A percentile compares a stretch with the other conserved stretches of the same genome.
These are phyloP conservation scores for Septoria petroselini DNA, from an alignment of 2,329 filamentous ascomycete genomes.

Conservation along the genomic window DNA sequence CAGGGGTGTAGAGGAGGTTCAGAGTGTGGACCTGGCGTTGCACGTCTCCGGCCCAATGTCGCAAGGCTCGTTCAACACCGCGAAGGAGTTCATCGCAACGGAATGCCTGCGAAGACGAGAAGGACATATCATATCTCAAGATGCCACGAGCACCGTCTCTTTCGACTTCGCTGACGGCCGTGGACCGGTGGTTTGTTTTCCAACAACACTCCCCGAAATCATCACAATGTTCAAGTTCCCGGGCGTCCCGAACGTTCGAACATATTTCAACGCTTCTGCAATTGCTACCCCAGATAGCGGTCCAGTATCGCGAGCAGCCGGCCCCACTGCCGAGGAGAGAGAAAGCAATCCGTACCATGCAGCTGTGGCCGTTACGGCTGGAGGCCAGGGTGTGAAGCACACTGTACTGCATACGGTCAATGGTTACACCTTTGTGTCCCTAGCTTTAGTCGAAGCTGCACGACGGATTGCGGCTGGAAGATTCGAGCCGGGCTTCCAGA, in stretches of 20 bases:
- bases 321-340: conserved; percentile 2
- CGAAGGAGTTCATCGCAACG: background rate
- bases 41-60: background rate
- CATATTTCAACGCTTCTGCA: background rate
- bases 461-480: background rate
- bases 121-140: background rate
- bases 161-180: background rate
- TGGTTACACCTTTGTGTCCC: background rate
- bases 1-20: background rate
- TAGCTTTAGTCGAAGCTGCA: background rate
- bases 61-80: background rate
- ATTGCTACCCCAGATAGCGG: background rate
- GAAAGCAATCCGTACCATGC: background rate
- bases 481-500: background rate
- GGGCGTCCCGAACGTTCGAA: background rate
- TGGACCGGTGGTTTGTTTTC: background rate
- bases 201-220: background rate
- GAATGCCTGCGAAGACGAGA: background rate
- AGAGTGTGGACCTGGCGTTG: background rate
- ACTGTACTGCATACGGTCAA: conserved; percentile 1
- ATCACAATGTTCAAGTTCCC: background rate
- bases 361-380: background rate
- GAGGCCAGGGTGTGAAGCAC: background rate
- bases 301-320: background rate
- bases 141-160: background rate